Conservation (phyloP, 495 filamentous ascomycete species). For the Trichoderma virens region DNA sequence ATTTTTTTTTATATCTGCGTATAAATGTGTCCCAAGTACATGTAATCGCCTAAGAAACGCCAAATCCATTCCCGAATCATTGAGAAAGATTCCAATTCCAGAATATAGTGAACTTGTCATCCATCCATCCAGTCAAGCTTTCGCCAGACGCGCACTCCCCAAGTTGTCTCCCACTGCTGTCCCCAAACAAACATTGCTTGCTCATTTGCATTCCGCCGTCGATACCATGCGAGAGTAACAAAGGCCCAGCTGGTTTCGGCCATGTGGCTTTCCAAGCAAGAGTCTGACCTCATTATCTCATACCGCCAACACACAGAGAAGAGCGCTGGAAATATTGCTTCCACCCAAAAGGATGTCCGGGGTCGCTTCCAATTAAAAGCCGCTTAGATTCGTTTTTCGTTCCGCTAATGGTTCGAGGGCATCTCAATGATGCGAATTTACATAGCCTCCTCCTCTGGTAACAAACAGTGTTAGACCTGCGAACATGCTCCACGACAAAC, state of each 20-base stretch:
- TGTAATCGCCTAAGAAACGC: conserved; percentile 1
- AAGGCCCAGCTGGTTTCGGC: too few species aligned
- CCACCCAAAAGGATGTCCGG: not conserved
- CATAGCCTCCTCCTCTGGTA: conserved; percentile 2
- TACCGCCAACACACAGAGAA: not conserved
- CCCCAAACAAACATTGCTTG: too few species aligned
- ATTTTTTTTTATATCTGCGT: not conserved
- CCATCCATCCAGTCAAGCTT: not conserved
- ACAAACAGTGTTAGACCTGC: not conserved
- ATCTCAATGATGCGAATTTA: not conserved
- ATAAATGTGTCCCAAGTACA: not conserved
- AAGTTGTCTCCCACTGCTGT: too few species aligned
- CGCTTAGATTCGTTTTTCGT: not conserved
- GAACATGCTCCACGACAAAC: too few species aligned
- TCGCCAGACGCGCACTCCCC: not conserved
- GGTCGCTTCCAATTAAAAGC: not conserved
- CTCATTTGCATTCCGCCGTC: too few species aligned
- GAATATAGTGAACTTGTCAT: not conserved
- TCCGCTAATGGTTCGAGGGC: not conserved
- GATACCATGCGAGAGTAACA: too few species aligned
- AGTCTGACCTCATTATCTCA: too few species aligned
- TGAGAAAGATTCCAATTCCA: not conserved
- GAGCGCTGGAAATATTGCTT: not conserved
- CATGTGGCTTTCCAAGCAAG: too few species aligned
- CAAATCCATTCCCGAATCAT: not conserved